These are phyloP conservation scores for Tarenaya hassleriana DNA, from an alignment of 345 rosid species.

Conservation along the genomic window DNA sequence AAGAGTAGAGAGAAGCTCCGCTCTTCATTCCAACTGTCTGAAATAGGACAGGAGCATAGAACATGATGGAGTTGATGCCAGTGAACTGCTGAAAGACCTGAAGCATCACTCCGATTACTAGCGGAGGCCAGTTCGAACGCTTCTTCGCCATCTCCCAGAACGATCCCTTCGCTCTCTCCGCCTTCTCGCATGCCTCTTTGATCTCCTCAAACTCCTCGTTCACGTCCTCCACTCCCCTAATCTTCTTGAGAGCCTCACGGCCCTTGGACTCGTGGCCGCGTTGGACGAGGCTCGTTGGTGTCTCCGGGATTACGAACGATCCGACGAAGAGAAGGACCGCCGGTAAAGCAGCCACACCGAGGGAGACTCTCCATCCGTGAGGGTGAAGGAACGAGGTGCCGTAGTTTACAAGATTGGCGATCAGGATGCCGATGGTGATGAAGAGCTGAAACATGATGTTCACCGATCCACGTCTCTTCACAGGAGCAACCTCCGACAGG, in stretches of 20 bases:
- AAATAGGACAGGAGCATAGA: constrained; percentile 74
- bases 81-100: constrained; percentile 78
- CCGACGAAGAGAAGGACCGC: constrained; percentile 68
- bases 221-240: constrained; percentile 45
- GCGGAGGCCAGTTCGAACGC: constrained; percentile 67
- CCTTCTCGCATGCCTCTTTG: constrained; percentile 38
- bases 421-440: constrained; percentile 61
- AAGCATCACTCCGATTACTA: constrained; percentile 59
- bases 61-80: constrained; percentile 69
- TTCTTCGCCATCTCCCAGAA: constrained; percentile 51
- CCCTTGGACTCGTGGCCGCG: constrained; percentile 61
- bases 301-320: constrained; percentile 62
- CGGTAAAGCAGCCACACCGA: constrained; percentile 64
- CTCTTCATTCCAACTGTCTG: constrained; percentile 76
- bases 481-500: no score
- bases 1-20: constrained; percentile 52
- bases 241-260: constrained; percentile 37
- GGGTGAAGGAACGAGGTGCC: constrained; percentile 38
- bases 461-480: constrained; percentile 69
- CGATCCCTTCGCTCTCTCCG: constrained; percentile 38
- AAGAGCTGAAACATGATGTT: constrained; percentile 74
- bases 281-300: constrained; percentile 61
- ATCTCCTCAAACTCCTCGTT: constrained; percentile 54
- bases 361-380: constrained; percentile 82
- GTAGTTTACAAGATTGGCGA: constrained; percentile 56